Base-by-base conservation (phyloP, 768 basidiomycete species). In the button mushroom (Agaricus bisporus) region DNA sequence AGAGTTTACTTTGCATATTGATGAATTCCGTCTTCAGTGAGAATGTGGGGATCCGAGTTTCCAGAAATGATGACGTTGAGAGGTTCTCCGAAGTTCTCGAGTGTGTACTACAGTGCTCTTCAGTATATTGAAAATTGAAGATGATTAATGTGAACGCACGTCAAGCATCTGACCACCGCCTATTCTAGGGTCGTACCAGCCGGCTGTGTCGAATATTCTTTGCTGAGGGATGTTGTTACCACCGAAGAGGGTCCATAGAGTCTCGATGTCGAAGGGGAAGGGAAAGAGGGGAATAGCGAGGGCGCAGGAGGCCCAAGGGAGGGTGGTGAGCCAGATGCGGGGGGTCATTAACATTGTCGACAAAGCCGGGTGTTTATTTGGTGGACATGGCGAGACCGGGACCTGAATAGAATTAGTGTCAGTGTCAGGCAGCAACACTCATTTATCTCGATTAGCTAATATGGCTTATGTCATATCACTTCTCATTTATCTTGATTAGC, bases 41-140 rank as follows among this genome's bases (percentile, higher is more conserved):
- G 81, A 51, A 94, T 70, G 64, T 79, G 86, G 0, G 91, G 88
- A 62, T 93, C 89, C 1, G 89, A 92, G 25, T 70, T 72, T 42
- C 80, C 85, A 25, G 88, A 87, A 41, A 94, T 83, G 61, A 94
- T 86, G 44, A 90, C 75, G 61, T 94, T 94, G 54, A 94, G 68
- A 11, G 91, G 91, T 68, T 94, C 91, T 41, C 91, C 91, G 32
- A 74, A 74, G 55, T 72, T 70, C 50, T 74, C 74, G 4, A 77
- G 82, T 7, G 86, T 84, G 66, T 75, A 89, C 88, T 91, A 50
- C 28, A 55, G 48, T 11, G 32, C 9, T 57, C 43, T 43, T 26
- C 39, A 55, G 42, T 10, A 17, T 41, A 35, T n/a, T 51, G n/a
- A 15, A 7, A 45, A 10, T 42, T 47, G 38, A 20, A 29, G 22